These are phyloP conservation scores for Salix suchowensis DNA, from an alignment of 345 rosid genomes.

Conservation along the genomic window DNA sequence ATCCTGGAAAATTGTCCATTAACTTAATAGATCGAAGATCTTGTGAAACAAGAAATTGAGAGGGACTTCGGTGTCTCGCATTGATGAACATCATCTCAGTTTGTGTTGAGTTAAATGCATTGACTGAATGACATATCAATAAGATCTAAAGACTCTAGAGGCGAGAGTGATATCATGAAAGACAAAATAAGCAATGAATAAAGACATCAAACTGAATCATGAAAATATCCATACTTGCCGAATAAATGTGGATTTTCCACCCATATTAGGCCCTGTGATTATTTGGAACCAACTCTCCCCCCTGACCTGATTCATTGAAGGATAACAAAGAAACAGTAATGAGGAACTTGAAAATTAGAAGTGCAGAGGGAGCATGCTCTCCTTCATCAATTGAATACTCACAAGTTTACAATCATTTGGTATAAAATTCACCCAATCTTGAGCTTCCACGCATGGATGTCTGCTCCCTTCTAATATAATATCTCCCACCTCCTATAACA, in stretches of 20 bases:
- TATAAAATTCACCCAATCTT: constrained; percentile 98
- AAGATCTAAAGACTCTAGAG: constrained; percentile 1
- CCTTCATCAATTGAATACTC: constrained; percentile 28
- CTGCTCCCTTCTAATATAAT: constrained; percentile 84
- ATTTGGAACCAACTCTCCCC: constrained; percentile 97
- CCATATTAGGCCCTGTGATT: constrained; percentile 99
- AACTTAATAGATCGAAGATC: background rate
- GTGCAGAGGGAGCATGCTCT: constrained; percentile 2
- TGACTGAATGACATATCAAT: background rate
- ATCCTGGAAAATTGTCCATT: background rate
- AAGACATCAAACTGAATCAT: background rate
- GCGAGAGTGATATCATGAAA: background rate
- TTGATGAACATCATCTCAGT: background rate
- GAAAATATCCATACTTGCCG: constrained; percentile 59
- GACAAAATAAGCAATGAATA: background rate
- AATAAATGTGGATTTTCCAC: constrained; percentile 96
- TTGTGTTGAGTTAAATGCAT: background rate
- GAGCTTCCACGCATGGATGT: constrained; percentile 99
- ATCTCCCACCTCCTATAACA: constrained; percentile 69
- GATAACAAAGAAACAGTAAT: constrained; percentile 6
- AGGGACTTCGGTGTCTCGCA: background rate
- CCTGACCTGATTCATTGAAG: constrained; percentile 51
- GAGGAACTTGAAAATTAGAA: constrained; percentile 20
- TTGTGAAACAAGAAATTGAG: background rate
- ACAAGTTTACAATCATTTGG: constrained; percentile 96